Conservation (phyloP, 2,329 filamentous ascomycete genomes). For the Fusarium sulawesiense region DNA sequence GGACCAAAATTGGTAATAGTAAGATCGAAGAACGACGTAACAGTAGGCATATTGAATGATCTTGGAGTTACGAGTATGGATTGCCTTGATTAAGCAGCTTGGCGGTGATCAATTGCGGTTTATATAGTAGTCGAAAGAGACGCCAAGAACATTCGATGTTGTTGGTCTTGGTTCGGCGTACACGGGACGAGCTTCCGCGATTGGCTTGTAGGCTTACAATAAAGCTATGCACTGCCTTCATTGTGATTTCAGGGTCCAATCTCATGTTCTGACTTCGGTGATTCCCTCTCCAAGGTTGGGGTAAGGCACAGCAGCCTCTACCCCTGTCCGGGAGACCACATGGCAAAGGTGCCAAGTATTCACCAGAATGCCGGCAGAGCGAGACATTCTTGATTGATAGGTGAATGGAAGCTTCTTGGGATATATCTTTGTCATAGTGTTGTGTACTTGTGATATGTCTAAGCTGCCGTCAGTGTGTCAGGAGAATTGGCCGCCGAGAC, state of each 20-base stretch:
- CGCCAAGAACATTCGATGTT: not conserved
- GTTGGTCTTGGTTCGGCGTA: not conserved
- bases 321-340: not conserved
- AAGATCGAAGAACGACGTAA: slow-evolving; percentile 37
- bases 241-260: not conserved
- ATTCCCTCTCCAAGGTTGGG: slow-evolving; percentile 9
- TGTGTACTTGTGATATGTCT: not conserved
- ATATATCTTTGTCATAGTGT: too few relatives aligned
- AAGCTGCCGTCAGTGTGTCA: not conserved
- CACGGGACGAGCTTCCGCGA: not conserved
- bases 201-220: not conserved
- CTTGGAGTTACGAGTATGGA: not conserved
- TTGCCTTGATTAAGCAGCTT: not conserved
- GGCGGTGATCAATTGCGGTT: not conserved
- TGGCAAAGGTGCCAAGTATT: not conserved
- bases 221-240: not conserved
- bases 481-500: not conserved
- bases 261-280: not conserved
- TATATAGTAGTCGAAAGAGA: not conserved
- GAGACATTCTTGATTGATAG: too few relatives aligned
- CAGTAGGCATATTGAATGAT: slow-evolving; percentile 40
- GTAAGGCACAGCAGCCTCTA: slow-evolving; percentile 1
- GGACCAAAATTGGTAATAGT: slow-evolving; percentile 47
- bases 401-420: too few relatives aligned
- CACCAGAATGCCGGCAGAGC: too few relatives aligned